These are phyloP conservation scores for Rhizopogon rudus DNA, from an alignment of 768 basidiomycete genomes.

Conservation along the genomic window DNA sequence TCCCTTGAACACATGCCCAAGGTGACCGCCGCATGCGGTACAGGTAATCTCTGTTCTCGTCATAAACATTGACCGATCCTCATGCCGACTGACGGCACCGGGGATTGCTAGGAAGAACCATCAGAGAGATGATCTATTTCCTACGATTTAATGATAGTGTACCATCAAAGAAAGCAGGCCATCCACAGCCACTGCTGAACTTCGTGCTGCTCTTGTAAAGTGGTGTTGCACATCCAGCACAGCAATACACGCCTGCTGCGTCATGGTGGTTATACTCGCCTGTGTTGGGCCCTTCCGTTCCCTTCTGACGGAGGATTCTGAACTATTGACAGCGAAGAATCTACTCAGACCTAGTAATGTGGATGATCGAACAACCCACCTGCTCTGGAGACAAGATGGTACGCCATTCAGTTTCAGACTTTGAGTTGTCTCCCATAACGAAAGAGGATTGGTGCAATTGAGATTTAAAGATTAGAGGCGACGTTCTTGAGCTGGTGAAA, in stretches of 20 bases:
- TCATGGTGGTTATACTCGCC: constrained; percentile 75
- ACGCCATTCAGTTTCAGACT: constrained; percentile 80
- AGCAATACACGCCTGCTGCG: constrained; percentile 66
- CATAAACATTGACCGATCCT: constrained; percentile 46
- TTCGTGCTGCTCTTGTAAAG: constrained; percentile 88
- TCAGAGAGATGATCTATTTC: neutral
- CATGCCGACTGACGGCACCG: constrained; percentile 75
- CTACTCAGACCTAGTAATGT: neutral
- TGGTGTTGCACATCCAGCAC: constrained; percentile 76
- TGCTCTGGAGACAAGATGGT: constrained; percentile 78
- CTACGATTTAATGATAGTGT: constrained; percentile 5
- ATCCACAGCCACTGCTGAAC: constrained; percentile 91
- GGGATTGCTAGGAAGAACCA: constrained; percentile 61
- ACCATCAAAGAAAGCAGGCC: constrained; percentile 99
- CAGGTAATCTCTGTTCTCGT: constrained; percentile 83
- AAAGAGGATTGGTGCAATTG: neutral
- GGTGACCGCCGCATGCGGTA: constrained; percentile 86
- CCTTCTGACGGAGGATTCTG: constrained; percentile 78
- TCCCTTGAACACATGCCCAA: constrained; percentile 95
- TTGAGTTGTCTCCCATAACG: constrained; percentile 17
- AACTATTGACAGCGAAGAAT: constrained; percentile 48
- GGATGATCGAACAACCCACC: constrained; percentile 37
- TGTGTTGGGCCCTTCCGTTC: constrained; percentile 74
- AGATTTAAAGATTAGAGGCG: neutral
- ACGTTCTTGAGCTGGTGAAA: neutral